Conservation (phyloP, 2,329 filamentous ascomycete genomes). For the Trematosphaeria pertusa region DNA sequence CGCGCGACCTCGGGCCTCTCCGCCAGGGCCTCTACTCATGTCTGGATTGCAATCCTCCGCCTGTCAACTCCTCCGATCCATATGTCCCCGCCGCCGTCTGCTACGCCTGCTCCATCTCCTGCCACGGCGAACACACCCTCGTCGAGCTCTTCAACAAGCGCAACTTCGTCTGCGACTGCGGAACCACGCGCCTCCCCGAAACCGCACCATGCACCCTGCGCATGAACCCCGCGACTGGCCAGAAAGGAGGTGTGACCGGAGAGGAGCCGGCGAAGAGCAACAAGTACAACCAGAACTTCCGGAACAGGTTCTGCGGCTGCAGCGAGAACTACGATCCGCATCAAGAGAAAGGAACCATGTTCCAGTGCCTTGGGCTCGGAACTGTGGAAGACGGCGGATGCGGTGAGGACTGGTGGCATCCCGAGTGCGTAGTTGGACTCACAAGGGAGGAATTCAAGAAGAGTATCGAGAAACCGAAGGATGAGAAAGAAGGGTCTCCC, state of each 20-base stretch:
- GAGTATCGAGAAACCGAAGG: constrained; percentile 33
- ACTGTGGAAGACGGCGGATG: constrained; percentile 83
- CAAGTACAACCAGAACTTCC: constrained; percentile 95
- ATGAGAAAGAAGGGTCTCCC: constrained; percentile 11
- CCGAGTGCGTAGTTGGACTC: constrained; percentile 85
- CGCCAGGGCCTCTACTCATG: constrained; percentile 92
- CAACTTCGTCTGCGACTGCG: constrained; percentile 96
- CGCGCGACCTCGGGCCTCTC: constrained; percentile 84
- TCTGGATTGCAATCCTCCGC: constrained; percentile 88
- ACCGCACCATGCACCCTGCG: constrained; percentile 79
- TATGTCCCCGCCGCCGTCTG: constrained; percentile 84
- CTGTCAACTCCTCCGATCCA: constrained; percentile 65
- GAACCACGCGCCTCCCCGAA: constrained; percentile 77
- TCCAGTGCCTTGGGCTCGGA: constrained; percentile 89
- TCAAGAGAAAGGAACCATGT: constrained; percentile 96
- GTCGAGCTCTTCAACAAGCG: constrained; percentile 97
- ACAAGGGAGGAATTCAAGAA: constrained; percentile 74
- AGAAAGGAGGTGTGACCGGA: constrained; percentile 77
- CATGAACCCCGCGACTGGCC: constrained; percentile 73
- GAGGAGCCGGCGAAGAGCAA: constrained; percentile 77
- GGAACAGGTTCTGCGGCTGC: constrained; percentile 91
- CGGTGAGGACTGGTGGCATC: constrained; percentile 98
- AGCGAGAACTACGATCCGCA: constrained; percentile 86
- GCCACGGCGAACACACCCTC: constrained; percentile 91
- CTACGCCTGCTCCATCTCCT: constrained; percentile 96